Evolutionary conservation across 1,139 yeast species (phyloP).

Genomic region (Candida gigantensis): DNA sequence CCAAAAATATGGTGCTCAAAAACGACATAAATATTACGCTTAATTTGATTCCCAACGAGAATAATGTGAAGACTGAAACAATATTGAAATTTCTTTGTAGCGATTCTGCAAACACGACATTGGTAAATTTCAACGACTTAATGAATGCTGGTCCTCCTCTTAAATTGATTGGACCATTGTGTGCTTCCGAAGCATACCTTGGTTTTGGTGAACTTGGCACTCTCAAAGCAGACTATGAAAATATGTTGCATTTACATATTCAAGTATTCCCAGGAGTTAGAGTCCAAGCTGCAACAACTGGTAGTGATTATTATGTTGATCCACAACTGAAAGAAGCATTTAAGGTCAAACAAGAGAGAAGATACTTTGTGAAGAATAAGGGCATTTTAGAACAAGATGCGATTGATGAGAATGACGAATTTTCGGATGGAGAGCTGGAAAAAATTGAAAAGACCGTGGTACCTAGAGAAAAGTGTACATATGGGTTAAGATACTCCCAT

Average conservation of each 20-base stretch:
- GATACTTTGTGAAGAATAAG: too few species aligned
- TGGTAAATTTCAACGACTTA: constrained; percentile 16
- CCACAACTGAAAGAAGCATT: constrained; percentile 9
- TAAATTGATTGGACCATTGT: constrained; percentile 39
- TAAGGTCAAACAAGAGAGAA: constrained; percentile 22
- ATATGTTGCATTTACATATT: constrained; percentile 35
- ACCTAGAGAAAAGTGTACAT: constrained; percentile 7
- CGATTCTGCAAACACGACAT: constrained; percentile 11
- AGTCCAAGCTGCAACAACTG: constrained; percentile 34
- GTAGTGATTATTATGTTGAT: constrained; percentile 34
- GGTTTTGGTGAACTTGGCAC: constrained; percentile 32
- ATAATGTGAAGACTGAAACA: constrained; percentile 12
- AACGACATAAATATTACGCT: constrained; percentile 25
- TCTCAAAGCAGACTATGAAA: constrained; percentile 12
- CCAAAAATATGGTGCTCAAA: constrained; percentile 2
- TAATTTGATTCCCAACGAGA: constrained; percentile 31
- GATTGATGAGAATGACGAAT: constrained; percentile 20
- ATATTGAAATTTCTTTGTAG: constrained; percentile 19
- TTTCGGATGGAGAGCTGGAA: constrained; percentile 15
- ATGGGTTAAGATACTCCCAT: constrained; percentile 72
- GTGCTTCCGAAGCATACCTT: constrained; percentile 37
- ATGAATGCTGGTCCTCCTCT: constrained; percentile 25
- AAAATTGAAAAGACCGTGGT: neutral
- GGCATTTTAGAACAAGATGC: too few species aligned
- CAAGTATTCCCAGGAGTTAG: constrained; percentile 70